Evolutionary conservation across 1,139 yeast genomes (phyloP).

Genomic region (Citeromyces hawaiiensis): DNA sequence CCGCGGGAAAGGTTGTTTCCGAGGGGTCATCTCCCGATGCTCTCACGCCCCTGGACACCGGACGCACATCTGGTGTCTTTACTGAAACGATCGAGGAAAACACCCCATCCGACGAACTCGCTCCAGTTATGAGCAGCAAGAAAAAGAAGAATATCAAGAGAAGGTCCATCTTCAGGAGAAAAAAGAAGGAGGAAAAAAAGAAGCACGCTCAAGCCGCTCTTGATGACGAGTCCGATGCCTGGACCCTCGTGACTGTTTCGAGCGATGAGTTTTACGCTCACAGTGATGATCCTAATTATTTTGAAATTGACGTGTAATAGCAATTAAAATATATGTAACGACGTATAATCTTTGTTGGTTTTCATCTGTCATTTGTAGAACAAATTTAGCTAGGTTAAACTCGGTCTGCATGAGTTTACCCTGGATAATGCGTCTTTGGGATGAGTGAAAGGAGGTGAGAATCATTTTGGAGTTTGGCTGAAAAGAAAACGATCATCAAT

Average conservation of each 20-base stretch:
- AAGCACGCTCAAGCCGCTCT: conserved; percentile 5
- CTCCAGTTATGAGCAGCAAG: background rate
- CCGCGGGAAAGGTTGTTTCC: background rate
- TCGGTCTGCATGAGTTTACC: too few relatives aligned
- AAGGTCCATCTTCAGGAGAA: background rate
- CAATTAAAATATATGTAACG: too few relatives aligned
- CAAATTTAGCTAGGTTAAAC: too few relatives aligned
- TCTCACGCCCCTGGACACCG: background rate
- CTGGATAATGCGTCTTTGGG: too few relatives aligned
- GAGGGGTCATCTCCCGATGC: background rate
- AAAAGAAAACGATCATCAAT: too few relatives aligned
- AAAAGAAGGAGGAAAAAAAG: background rate
- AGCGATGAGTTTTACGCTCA: conserved; percentile 31
- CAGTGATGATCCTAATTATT: conserved; percentile 33
- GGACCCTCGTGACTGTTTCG: conserved; percentile 38
- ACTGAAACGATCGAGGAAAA: background rate
- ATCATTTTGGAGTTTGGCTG: too few relatives aligned
- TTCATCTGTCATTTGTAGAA: too few relatives aligned
- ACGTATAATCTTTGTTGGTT: too few relatives aligned
- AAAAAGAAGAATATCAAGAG: conserved; percentile 1
- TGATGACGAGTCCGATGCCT: conserved; percentile 17
- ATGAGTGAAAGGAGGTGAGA: too few relatives aligned
- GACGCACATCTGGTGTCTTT: background rate
- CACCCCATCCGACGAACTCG: background rate
- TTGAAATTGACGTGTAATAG: conserved; percentile 19